Base-by-base conservation (phyloP, 2,329 filamentous ascomycete genomes). In the Microdochium nivale region DNA sequence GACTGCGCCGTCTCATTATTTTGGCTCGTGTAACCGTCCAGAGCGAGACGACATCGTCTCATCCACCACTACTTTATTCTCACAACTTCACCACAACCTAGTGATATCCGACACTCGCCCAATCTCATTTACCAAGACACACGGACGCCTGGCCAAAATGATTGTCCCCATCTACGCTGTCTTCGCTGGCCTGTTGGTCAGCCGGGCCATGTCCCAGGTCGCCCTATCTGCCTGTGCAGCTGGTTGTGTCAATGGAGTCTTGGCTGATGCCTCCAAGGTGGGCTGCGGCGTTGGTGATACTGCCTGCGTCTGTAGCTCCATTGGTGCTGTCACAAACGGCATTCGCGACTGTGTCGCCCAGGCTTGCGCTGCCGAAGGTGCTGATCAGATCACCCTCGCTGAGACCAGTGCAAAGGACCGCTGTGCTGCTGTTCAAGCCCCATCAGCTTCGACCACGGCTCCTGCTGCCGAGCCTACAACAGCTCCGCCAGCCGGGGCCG, bases 251-350 rank as follows among this genome's bases (percentile, higher is more conserved):
- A 57, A 50, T 52, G 61, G 60, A 19, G 60, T 61, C 32, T 58
- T 61, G 25, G 43, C 52, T 5, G 59, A 60, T 48, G 52, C 54
- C 2, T 52, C 44, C 8, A 48, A 33, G 11, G 52, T 65, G 11
- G 60, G 60, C 25, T 67, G 65, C 49, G 55, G 55, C 5, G 53
- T 53, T 11, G 60, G 61, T 7, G 63, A 67, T 51, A 60, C 51
- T 1, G 25, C 61, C 16, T 77, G 75, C 54, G 63, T 77, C 16
- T 77, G 75, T 55, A 58, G 54, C 25, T 66, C 67, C 11, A 50
- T 60, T 11, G 47, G 47, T 1, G 59, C 59, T 21, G 71, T 62
- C 3, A 14, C 55, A 1, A 54, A 58, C 51, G 70, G 68, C n/a
- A 64, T 75, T 47, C 59, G 62, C 23, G 71, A 75, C 48, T 76